Conservation (phyloP, 371 early-diverging fungal genomes). For the Apophysomyces variabilis region DNA sequence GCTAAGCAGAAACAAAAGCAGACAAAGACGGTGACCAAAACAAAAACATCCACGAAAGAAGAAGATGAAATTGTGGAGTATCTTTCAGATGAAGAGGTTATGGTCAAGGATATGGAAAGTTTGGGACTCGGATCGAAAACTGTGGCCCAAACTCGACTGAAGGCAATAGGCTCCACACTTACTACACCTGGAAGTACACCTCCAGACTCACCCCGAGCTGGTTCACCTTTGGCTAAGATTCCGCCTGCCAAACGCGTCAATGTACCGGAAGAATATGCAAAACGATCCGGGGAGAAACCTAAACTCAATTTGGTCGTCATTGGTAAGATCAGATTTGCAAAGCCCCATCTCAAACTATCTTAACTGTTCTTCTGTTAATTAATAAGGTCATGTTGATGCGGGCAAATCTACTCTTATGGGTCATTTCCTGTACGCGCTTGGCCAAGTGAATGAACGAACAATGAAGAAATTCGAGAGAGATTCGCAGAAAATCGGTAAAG, state of each 20-base stretch:
- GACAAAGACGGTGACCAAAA: constrained; percentile 19
- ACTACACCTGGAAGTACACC: constrained; percentile 21
- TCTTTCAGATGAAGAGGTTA: constrained; percentile 48
- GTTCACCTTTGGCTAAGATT: constrained; percentile 43
- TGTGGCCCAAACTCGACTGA: constrained; percentile 8
- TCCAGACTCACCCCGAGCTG: constrained; percentile 28
- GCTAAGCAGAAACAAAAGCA: constrained; percentile 7
- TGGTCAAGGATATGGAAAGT: constrained; percentile 56
- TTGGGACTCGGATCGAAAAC: constrained; percentile 44
- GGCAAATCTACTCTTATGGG: constrained; percentile 99
- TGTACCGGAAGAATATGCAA: constrained; percentile 75
- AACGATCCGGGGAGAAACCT: constrained; percentile 70
- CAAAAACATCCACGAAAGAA: constrained; percentile 8
- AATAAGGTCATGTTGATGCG: constrained; percentile 98
- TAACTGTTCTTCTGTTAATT: not conserved
- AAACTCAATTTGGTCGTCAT: constrained; percentile 86
- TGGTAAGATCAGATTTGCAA: constrained; percentile 44
- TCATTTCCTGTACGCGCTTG: constrained; percentile 87
- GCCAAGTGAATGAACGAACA: constrained; percentile 88
- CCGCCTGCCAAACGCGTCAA: constrained; percentile 65
- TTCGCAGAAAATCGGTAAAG: constrained; percentile 91
- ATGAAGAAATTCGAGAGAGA: constrained; percentile 94
- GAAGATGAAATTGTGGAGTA: constrained; percentile 51
- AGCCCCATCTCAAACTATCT: no score
- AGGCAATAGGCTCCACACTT: constrained; percentile 12